Evolutionary conservation across 768 basidiomycete species (phyloP).

Genomic region (Kwoniella europaea): DNA sequence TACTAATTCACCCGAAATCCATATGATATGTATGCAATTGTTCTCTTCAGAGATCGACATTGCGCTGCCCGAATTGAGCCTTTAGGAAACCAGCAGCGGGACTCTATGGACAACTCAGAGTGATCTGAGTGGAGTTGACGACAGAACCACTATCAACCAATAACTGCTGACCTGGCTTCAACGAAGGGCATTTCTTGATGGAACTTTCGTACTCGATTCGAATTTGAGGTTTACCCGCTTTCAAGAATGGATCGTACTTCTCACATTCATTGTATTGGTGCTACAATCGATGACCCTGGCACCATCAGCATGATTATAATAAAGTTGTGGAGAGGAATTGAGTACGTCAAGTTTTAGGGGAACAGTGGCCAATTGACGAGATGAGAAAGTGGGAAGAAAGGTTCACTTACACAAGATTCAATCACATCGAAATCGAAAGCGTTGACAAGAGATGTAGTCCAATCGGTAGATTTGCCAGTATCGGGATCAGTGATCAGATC

Average conservation of each 20-base stretch:
- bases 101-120: slow-evolving; percentile 17
- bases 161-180: slow-evolving; percentile 30
- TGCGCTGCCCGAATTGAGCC: not conserved
- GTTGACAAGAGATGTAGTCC: slow-evolving; percentile 22
- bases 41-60: not conserved
- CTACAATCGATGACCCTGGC: no score
- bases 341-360: not conserved
- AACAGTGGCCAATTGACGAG: not conserved
- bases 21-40: not conserved
- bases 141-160: slow-evolving; percentile 18
- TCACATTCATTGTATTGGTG: slow-evolving; percentile 42
- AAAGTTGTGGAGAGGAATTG: no score
- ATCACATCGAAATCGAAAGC: slow-evolving; percentile 48
- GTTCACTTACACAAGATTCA: slow-evolving; percentile 41
- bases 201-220: slow-evolving; percentile 38
- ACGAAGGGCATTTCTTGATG: slow-evolving; percentile 27
- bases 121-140: slow-evolving; percentile 24
- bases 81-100: not conserved
- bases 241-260: slow-evolving; percentile 36
- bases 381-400: not conserved
- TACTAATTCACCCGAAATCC: not conserved
- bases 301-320: no score
- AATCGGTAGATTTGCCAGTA: slow-evolving; percentile 18
- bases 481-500: slow-evolving; percentile 29
- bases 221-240: slow-evolving; percentile 43